Conservation (phyloP, 108 stramenopile species). For the Schizochytrium sp. region DNA sequence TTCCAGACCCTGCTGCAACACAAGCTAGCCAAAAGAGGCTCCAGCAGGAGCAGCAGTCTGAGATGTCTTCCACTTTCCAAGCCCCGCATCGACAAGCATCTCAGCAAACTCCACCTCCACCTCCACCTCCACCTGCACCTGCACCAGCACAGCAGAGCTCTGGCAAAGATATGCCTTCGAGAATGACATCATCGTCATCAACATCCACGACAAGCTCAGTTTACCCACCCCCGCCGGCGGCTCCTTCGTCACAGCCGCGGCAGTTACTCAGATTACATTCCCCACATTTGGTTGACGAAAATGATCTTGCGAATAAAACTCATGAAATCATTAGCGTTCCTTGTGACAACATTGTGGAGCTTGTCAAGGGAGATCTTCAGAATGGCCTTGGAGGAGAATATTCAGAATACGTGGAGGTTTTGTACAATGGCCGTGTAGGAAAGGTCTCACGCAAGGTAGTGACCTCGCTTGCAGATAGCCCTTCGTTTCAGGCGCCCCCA, state of each 20-base stretch:
- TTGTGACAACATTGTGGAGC: slow-evolving; percentile 33
- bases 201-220: too few relatives aligned
- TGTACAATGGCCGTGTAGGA: background rate
- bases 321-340: slow-evolving; percentile 50
- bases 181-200: too few relatives aligned
- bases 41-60: background rate
- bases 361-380: slow-evolving; percentile 10
- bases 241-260: background rate
- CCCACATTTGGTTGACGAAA: slow-evolving; percentile 22
- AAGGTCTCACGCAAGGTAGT: slow-evolving; percentile 37
- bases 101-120: too few relatives aligned
- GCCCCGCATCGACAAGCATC: background rate
- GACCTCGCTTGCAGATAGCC: background rate
- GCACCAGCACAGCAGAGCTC: too few relatives aligned
- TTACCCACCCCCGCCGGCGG: too few relatives aligned
- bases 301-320: background rate
- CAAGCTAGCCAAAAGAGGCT: background rate
- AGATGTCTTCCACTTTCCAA: background rate
- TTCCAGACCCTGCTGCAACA: slow-evolving; percentile 11
- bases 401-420: slow-evolving; percentile 20
- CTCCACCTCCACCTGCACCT: too few relatives aligned
- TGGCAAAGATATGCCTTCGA: too few relatives aligned
- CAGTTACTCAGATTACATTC: background rate
- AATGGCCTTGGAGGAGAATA: slow-evolving; percentile 19
- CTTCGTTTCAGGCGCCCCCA: background rate